These are phyloP conservation scores for Geranium rotundifolium DNA, from an alignment of 345 rosid genomes.

Conservation along the genomic window DNA sequence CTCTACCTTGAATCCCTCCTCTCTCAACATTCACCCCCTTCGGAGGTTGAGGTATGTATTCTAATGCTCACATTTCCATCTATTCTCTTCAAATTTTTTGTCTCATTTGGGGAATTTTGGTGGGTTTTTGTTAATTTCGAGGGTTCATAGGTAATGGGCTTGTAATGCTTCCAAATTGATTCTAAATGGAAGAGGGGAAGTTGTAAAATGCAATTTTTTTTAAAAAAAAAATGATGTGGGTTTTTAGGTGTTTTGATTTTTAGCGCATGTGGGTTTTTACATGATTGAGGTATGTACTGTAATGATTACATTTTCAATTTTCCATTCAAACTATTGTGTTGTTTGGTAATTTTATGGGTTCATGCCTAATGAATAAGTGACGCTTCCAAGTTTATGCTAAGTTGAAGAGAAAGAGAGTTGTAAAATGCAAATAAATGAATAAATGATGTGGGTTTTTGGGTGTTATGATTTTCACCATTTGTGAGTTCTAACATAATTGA, in stretches of 20 bases:
- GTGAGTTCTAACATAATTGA: too few relatives aligned
- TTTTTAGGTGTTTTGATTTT: too few relatives aligned
- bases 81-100: not conserved
- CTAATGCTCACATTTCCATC: not conserved
- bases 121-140: not conserved
- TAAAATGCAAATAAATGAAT: too few relatives aligned
- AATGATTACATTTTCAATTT: too few relatives aligned
- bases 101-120: not conserved
- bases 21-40: not conserved
- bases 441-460: too few relatives aligned
- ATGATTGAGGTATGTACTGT: too few relatives aligned
- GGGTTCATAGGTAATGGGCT: not conserved
- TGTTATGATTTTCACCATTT: too few relatives aligned
- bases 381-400: not conserved
- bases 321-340: too few relatives aligned
- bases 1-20: not conserved
- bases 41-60: not conserved
- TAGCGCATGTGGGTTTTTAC: too few relatives aligned
- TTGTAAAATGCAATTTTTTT: not conserved
- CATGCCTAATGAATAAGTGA: too few relatives aligned
- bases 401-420: not conserved
- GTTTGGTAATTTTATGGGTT: too few relatives aligned
- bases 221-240: too few relatives aligned
- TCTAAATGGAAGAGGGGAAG: not conserved
- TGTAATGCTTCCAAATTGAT: not conserved